Evolutionary conservation across 192 early-diverging fungal species (phyloP).

Genomic region (Coemansia furcata): DNA sequence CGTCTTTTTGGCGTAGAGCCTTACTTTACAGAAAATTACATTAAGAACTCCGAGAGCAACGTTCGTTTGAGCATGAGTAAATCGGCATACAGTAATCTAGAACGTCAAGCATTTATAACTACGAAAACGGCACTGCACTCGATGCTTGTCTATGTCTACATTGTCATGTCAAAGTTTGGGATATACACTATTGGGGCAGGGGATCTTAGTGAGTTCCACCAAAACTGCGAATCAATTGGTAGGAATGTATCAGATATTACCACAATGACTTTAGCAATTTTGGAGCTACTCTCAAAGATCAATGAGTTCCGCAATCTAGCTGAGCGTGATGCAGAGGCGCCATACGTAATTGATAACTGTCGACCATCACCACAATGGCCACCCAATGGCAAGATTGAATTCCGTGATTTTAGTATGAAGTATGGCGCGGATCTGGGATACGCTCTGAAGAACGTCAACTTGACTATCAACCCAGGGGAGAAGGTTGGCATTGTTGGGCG

Average conservation of each 20-base stretch:
- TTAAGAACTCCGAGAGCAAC: neutral
- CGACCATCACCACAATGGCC: constrained; percentile 25
- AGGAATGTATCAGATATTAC: neutral
- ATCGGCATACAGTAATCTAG: neutral
- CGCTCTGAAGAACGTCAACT: constrained; percentile 42
- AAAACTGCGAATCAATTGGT: too few species aligned
- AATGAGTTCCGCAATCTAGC: neutral
- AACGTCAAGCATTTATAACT: neutral
- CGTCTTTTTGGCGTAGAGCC: neutral
- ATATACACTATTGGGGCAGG: neutral
- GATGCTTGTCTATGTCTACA: neutral
- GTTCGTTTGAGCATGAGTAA: neutral
- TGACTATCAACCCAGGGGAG: constrained; percentile 57
- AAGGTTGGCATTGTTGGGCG: constrained; percentile 56
- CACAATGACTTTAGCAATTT: neutral
- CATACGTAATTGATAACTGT: neutral
- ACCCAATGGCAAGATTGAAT: constrained; percentile 15
- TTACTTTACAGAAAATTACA: neutral
- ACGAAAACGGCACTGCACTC: neutral
- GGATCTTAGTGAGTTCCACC: neutral
- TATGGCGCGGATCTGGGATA: constrained; percentile 12
- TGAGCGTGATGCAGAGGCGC: constrained; percentile 6
- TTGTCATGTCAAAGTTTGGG: neutral
- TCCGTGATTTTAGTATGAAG: constrained; percentile 22
- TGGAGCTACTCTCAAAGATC: neutral